These are phyloP conservation scores for Skeletonema grethae DNA, from an alignment of 108 stramenopile species.

Conservation along the genomic window DNA sequence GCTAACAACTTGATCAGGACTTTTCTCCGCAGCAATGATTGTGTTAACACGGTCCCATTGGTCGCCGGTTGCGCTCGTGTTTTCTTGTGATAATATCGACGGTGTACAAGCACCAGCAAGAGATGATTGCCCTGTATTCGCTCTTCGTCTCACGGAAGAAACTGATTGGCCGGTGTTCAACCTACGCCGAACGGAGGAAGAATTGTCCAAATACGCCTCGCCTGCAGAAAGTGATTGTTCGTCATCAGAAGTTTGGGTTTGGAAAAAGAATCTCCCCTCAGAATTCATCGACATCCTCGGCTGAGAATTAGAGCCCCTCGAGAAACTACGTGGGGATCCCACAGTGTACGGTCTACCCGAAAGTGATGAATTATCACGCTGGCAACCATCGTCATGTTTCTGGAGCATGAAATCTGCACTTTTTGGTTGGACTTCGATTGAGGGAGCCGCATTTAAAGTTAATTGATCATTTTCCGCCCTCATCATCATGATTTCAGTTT, in stretches of 20 bases:
- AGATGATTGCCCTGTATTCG: constrained; percentile 34
- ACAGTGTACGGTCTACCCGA: background rate
- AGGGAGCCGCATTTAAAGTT: background rate
- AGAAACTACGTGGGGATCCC: background rate
- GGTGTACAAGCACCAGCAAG: background rate
- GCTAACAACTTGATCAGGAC: constrained; percentile 9
- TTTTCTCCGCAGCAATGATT: constrained; percentile 30
- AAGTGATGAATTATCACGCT: background rate
- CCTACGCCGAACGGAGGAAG: background rate
- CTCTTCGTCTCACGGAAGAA: constrained; percentile 39
- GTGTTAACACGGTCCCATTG: constrained; percentile 53
- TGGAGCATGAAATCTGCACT: background rate
- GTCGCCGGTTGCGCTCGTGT: constrained; percentile 1
- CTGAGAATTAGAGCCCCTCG: background rate
- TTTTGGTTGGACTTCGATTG: background rate
- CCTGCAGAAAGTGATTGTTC: constrained; percentile 2
- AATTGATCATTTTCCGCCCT: background rate
- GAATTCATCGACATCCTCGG: constrained; percentile 48
- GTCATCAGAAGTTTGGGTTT: constrained; percentile 26
- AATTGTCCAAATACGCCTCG: background rate
- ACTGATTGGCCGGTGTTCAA: constrained; percentile 5
- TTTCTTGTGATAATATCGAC: background rate
- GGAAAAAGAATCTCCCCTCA: constrained; percentile 42
- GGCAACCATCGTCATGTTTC: background rate
- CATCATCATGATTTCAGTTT: constrained; percentile 27